Percentiles rank a stretch among this genome's conserved stretches.
Conservation (phyloP, 768 basidiomycete genomes). For the Phaeolepiota aurea region DNA sequence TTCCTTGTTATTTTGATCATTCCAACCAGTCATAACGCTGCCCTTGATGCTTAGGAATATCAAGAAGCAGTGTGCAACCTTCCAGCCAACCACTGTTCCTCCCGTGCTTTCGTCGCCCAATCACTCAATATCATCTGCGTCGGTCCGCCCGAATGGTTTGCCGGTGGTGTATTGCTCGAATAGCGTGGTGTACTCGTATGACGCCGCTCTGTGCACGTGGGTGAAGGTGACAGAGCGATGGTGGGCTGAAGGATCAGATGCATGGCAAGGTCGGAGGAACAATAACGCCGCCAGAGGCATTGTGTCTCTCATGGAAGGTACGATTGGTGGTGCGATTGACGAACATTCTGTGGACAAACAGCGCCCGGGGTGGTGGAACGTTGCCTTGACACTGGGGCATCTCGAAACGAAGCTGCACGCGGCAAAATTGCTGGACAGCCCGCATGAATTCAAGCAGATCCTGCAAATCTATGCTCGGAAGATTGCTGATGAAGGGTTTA, state of each 20-base stretch:
- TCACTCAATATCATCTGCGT: conserved; percentile 51
- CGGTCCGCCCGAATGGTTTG: conserved; percentile 70
- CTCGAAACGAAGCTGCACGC: conserved; percentile 79
- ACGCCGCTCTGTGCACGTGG: conserved; percentile 59
- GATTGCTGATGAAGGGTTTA: conserved; percentile 85
- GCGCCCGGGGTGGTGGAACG: conserved; percentile 72
- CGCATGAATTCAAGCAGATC: conserved; percentile 75
- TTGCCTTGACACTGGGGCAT: conserved; percentile 81
- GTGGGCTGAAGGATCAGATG: conserved; percentile 80
- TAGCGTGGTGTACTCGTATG: conserved; percentile 77
- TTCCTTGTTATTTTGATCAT: neutral
- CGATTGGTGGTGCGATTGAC: conserved; percentile 27
- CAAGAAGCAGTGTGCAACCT: conserved; percentile 54
- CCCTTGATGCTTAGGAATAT: conserved; percentile 49
- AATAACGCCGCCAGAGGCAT: conserved; percentile 38
- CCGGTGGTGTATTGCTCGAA: conserved; percentile 73
- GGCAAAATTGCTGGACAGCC: conserved; percentile 67
- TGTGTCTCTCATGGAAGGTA: conserved; percentile 43
- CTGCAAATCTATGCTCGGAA: conserved; percentile 73
- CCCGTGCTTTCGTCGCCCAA: conserved; percentile 56
- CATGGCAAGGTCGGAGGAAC: conserved; percentile 66
- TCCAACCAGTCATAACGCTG: conserved; percentile 2
- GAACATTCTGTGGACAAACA: conserved; percentile 30
- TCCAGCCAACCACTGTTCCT: conserved; percentile 56
- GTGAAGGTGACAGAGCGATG: conserved; percentile 71